Evolutionary conservation across 2,329 filamentous ascomycete genomes (phyloP), one percentile per base, ranked within the genome.

Genomic region (Talaromyces pinophilus): DNA sequence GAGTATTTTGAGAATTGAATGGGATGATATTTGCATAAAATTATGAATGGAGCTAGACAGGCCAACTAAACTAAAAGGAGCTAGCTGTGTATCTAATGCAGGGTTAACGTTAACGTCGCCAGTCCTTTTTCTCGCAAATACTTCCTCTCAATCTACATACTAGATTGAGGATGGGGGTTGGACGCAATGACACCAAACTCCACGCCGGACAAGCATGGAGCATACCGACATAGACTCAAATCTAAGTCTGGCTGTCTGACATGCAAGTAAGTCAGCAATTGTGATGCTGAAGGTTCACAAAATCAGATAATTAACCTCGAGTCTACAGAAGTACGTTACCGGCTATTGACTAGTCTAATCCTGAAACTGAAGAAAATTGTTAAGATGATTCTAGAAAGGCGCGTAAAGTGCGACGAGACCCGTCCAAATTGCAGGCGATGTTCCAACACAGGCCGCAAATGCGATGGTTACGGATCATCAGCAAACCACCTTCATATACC

Each of bases 391-490:
- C 5, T 30, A 72, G 71, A 68, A 67, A 65, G 75, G 59, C 70
- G 73, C 13, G 72, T 76, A 52, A 77, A 77, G 63, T 77, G 75
- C 55, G 75, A 73, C 57, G 75, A 76, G 64, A 69, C 70, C 15
- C 73, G 71, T 19, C 75, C 75, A 2, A 65, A 57, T 33, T 76
- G 75, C 65, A 61, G 59, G 8, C 68, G 71, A 50, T 77, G 75
- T 65, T 72, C 71, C 5, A 72, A 71, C 40, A 77, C 75, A 22
- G 75, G 75, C 28, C 72, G 75, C 25, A 72, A 72, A 67, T 76
- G 74, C 61, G 74, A 76, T 61, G 75, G 75, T 40, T 76, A 76
- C 64, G 63, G 28, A n/a, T 15, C 19, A 17, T 7, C 48, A 17
- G 8, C 48, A 30, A 28, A 28, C 1, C 48, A 52, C 28, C 50